Evolutionary conservation across 257 asterid genomes (phyloP).

Genomic region (Parsonsia alboflavescens): DNA sequence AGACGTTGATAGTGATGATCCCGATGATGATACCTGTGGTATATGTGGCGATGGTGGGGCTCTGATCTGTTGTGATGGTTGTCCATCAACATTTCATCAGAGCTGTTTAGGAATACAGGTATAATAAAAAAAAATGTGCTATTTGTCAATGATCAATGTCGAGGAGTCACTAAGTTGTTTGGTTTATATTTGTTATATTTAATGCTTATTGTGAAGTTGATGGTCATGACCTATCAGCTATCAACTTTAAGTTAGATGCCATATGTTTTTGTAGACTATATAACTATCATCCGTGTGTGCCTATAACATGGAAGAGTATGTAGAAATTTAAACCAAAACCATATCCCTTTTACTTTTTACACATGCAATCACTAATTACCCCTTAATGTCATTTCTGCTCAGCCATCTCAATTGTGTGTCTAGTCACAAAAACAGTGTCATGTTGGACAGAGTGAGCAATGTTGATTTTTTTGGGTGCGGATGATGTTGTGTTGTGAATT

Average conservation of each 20-base stretch:
- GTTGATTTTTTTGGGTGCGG: not conserved
- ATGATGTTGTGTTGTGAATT: not conserved
- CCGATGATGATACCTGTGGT: conserved; percentile 92
- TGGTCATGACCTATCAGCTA: not conserved
- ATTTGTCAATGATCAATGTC: not conserved
- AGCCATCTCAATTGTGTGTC: not conserved
- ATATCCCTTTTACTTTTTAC: not conserved
- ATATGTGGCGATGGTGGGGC: conserved; percentile 98
- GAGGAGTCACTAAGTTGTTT: conserved; percentile 1
- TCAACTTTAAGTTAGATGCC: not conserved
- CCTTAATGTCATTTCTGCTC: not conserved
- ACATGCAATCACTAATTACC: not conserved
- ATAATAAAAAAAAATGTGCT: conserved; percentile 10
- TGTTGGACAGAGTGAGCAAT: not conserved
- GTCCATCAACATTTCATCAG: conserved; percentile 97
- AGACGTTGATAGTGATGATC: conserved; percentile 71
- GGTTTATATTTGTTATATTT: not conserved
- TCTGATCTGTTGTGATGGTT: conserved; percentile 93
- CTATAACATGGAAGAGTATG: not conserved
- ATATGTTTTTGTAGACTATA: not conserved
- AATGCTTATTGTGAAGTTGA: not conserved
- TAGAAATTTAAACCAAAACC: not conserved
- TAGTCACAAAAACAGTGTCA: not conserved
- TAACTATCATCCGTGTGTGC: not conserved
- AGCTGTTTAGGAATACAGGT: conserved; percentile 81